phyloP scores from a whole-genome alignment of 768 basidiomycete species.

The Lentinus tigrinus region DNA sequence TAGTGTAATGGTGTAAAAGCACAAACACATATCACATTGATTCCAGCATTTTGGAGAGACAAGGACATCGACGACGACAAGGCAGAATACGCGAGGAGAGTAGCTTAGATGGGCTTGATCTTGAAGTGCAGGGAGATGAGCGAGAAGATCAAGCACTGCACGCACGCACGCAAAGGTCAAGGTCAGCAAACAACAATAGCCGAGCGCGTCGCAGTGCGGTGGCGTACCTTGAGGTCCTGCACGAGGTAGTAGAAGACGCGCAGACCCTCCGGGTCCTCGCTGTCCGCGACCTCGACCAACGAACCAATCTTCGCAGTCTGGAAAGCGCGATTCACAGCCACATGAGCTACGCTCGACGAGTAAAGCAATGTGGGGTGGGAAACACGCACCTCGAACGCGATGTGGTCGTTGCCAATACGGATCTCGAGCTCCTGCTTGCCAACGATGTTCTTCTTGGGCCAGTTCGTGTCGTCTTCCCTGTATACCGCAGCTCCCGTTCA shows the following conservation, averaged over 20 bases:
- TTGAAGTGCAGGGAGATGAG: conserved; percentile 99
- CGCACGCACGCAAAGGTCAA: neutral
- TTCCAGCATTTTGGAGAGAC: neutral
- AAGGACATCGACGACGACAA: neutral
- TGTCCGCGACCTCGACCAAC: conserved; percentile 94
- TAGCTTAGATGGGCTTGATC: conserved; percentile 90
- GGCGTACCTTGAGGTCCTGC: conserved; percentile 88
- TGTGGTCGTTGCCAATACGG: conserved; percentile 90
- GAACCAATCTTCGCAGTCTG: conserved; percentile 99
- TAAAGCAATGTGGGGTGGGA: neutral
- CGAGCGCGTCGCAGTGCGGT: no score
- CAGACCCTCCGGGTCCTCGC: conserved; percentile 95
- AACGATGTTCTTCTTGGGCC: conserved; percentile 99
- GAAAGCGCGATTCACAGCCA: neutral
- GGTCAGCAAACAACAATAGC: neutral
- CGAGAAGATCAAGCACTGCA: conserved; percentile 94
- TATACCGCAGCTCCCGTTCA: neutral
- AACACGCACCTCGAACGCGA: conserved; percentile 84
- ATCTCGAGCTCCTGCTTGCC: conserved; percentile 99
- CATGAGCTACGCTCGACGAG: neutral
- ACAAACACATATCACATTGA: neutral
- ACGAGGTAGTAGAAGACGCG: conserved; percentile 98
- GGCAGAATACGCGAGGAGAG: neutral
- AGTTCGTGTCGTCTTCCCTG: conserved; percentile 97
- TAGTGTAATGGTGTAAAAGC: neutral